Base-by-base conservation (phyloP, 2,329 filamentous ascomycete species). In the Aureobasidium sp. region DNA sequence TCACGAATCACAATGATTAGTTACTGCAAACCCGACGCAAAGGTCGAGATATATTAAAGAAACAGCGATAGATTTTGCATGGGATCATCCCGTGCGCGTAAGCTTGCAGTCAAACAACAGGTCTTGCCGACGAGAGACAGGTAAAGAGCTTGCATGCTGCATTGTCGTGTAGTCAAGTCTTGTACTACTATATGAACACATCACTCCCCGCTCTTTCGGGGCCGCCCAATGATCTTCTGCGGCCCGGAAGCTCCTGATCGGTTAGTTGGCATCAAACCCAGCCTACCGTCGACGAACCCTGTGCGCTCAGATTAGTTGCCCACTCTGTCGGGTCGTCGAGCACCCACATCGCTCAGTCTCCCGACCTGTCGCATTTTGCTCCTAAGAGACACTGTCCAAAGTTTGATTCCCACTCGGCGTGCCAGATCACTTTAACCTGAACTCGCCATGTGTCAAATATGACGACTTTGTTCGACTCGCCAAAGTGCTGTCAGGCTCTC, bases 281-380 rank as follows among this genome's bases (percentile, higher is more conserved):
- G 56, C 56, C 56, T 59, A 59, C 56, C 56, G 25, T 59, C 56
- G 56, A 59, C 56, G 42, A 59, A 59, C 56, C 56, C 57, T 60
- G 57, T 60, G 57, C 57, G 34, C 39, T 27, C 37, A 51, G 34
- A 51, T 60, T 60, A 49, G 57, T 48, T 25, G 34, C 25, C 57
- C 57, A 51, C 45, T 41, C 34, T 34, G 45, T 60, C 57, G 57
- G 57, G 57, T 60, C 36, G 15, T 22, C 14, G 34, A 41, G 57
- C 57, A 60, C 45, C 57, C 57, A 60, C 57, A 42, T 51, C 34
- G 45, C 27, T 51, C 48, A 36, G 29, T 49, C 36, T 51, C 31
- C 45, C 44, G 45, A 60, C 57, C 44, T 60, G 57, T 60, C 57
- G 57, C 57, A 51, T 60, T 60, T 51, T 37, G 22, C 41, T 27